Percentiles rank a stretch among this genome's conserved stretches.
Evolutionary conservation across 768 basidiomycete genomes (phyloP).

Genomic region (Psilocybe subaeruginosa): DNA sequence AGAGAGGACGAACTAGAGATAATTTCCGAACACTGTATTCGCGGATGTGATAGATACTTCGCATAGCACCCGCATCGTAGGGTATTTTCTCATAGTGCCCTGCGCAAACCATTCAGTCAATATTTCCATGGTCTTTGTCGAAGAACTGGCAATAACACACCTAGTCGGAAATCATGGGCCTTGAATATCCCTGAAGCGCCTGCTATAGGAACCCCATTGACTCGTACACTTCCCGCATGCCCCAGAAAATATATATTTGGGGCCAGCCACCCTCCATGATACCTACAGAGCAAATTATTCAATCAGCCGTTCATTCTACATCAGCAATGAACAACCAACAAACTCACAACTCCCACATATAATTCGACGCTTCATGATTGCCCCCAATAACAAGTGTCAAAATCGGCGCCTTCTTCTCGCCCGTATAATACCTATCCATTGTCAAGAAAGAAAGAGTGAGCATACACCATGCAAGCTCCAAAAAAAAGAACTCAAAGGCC

Average conservation of each 20-base stretch:
- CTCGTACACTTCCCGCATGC: conserved; percentile 83
- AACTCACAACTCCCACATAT: conserved; percentile 92
- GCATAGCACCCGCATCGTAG: conserved; percentile 70
- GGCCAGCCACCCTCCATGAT: conserved; percentile 96
- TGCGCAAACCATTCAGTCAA: conserved; percentile 25
- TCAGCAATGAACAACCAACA: neutral
- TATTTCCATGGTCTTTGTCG: too few species aligned
- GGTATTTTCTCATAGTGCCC: conserved; percentile 85
- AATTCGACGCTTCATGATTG: conserved; percentile 97
- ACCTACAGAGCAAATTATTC: conserved; percentile 46
- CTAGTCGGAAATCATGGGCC: conserved; percentile 68
- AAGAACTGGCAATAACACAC: conserved; percentile 33
- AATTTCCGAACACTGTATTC: conserved; percentile 82
- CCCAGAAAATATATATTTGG: conserved; percentile 97
- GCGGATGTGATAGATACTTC: conserved; percentile 90
- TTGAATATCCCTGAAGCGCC: conserved; percentile 96
- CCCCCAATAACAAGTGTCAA: conserved; percentile 95
- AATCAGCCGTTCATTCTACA: neutral
- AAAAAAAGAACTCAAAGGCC: conserved; percentile 5
- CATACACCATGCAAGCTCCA: neutral
- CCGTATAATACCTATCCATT: conserved; percentile 78
- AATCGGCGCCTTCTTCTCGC: conserved; percentile 78
- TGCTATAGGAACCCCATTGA: conserved; percentile 87
- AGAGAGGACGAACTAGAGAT: conserved; percentile 56
- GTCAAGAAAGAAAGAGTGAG: neutral